These are phyloP conservation scores for Kernera saxatilis DNA, from an alignment of 345 rosid genomes.

Conservation along the genomic window DNA sequence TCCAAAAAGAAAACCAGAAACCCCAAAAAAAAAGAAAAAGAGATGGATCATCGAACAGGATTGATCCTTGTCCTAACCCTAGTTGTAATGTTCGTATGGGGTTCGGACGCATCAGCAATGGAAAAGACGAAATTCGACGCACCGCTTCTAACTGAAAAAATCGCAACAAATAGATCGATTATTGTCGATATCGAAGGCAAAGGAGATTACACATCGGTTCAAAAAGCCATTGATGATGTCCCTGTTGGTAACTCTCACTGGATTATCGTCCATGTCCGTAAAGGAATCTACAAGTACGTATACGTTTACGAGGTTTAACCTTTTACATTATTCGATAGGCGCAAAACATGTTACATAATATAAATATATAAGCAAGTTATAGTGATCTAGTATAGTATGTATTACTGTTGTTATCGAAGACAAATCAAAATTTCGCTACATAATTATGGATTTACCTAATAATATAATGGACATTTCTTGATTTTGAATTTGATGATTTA, in stretches of 20 bases:
- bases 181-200: constrained; percentile 72
- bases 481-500: neutral
- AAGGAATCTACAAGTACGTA: constrained; percentile 72
- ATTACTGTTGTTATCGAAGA: neutral
- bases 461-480: neutral
- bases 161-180: constrained; percentile 56
- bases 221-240: constrained; percentile 70
- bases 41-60: constrained; percentile 12
- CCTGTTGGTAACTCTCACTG: constrained; percentile 60
- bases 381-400: neutral
- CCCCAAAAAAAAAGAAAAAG: neutral
- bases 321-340: neutral
- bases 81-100: neutral
- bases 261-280: constrained; percentile 78
- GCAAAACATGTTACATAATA: neutral
- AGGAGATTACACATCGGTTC: constrained; percentile 68
- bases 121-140: constrained; percentile 38
- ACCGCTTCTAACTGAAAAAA: constrained; percentile 64
- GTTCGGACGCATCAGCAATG: constrained; percentile 31
- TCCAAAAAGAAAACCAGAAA: constrained; percentile 12
- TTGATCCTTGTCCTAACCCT: constrained; percentile 26
- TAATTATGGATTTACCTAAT: neutral
- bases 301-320: neutral
- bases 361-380: neutral
- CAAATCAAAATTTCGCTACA: neutral